These are phyloP conservation scores for Diplogelasinospora grovesii DNA, from an alignment of 495 filamentous ascomycete species.

Conservation along the genomic window DNA sequence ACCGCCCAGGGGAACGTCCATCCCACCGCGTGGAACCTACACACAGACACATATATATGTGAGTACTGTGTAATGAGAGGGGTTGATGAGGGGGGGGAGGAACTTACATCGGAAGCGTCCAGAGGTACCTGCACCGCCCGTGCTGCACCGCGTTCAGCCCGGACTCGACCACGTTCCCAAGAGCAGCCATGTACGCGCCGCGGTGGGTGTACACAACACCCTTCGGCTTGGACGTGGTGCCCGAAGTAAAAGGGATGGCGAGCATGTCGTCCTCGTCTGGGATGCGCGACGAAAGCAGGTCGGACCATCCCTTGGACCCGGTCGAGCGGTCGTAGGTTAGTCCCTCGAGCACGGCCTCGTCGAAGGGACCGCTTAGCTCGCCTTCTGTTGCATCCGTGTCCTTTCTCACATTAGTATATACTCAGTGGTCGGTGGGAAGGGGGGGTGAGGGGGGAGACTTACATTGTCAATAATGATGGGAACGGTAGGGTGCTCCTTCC, in stretches of 20 bases:
- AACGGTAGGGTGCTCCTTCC: slow-evolving; percentile 49
- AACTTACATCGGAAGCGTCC: slow-evolving; percentile 77
- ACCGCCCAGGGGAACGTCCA: slow-evolving; percentile 88
- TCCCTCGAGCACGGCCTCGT: slow-evolving; percentile 77
- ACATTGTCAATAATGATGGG: slow-evolving; percentile 66
- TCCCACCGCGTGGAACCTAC: slow-evolving; percentile 86
- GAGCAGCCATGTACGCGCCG: slow-evolving; percentile 73
- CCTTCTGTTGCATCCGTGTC: slow-evolving; percentile 78
- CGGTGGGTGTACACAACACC: slow-evolving; percentile 91
- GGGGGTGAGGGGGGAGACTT: slow-evolving; percentile 6
- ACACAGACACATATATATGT: slow-evolving; percentile 18
- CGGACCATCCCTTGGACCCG: slow-evolving; percentile 68
- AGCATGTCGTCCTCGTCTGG: slow-evolving; percentile 71
- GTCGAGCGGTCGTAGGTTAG: slow-evolving; percentile 57
- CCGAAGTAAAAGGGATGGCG: slow-evolving; percentile 80
- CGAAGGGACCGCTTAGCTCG: slow-evolving; percentile 69
- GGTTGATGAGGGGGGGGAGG: too few relatives aligned
- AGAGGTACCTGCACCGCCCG: slow-evolving; percentile 73
- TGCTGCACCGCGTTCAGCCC: slow-evolving; percentile 65
- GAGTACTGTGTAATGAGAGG: background rate
- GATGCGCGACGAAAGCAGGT: slow-evolving; percentile 55
- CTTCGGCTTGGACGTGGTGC: slow-evolving; percentile 88
- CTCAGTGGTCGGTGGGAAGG: background rate
- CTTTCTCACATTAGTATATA: slow-evolving; percentile 23
- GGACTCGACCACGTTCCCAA: slow-evolving; percentile 84